Evolutionary conservation across 2,329 filamentous ascomycete genomes (phyloP).

Genomic region (Dactylellina drechsleri): DNA sequence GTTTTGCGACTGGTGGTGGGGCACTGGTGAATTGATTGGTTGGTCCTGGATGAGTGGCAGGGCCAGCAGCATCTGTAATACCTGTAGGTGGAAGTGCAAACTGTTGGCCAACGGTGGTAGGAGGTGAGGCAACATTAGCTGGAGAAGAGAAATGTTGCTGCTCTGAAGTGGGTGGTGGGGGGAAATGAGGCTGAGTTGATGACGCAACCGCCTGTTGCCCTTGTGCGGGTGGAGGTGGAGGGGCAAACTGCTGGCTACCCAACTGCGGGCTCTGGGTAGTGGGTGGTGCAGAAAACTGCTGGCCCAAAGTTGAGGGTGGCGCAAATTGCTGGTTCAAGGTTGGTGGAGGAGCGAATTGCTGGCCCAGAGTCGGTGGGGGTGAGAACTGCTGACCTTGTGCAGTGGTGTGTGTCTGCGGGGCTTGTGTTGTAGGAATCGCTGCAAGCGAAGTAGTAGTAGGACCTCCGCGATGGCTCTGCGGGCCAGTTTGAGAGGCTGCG

Average conservation of each 20-base stretch:
- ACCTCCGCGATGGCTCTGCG: slow-evolving; percentile 3
- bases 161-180: not conserved
- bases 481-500: slow-evolving; percentile 16
- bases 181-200: slow-evolving; percentile 1
- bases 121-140: not conserved
- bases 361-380: slow-evolving; percentile 26
- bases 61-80: not conserved
- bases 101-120: not conserved
- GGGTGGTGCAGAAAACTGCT: slow-evolving; percentile 20
- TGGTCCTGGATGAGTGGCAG: not conserved
- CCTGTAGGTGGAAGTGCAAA: not conserved
- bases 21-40: no score
- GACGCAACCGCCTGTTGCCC: no score
- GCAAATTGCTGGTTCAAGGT: slow-evolving; percentile 15
- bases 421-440: slow-evolving; percentile 32
- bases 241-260: slow-evolving; percentile 9
- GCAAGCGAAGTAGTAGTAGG: slow-evolving; percentile 20
- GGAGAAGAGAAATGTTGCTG: not conserved
- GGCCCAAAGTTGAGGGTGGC: slow-evolving; percentile 9
- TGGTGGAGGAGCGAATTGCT: slow-evolving; percentile 33
- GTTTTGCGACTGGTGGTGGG: slow-evolving; percentile 26
- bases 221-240: slow-evolving; percentile 5
- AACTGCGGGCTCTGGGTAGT: slow-evolving; percentile 2
- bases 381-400: slow-evolving; percentile 19
- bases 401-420: slow-evolving; percentile 14